Conservation (phyloP, 441 rosid species). For the Sinapis alba region DNA sequence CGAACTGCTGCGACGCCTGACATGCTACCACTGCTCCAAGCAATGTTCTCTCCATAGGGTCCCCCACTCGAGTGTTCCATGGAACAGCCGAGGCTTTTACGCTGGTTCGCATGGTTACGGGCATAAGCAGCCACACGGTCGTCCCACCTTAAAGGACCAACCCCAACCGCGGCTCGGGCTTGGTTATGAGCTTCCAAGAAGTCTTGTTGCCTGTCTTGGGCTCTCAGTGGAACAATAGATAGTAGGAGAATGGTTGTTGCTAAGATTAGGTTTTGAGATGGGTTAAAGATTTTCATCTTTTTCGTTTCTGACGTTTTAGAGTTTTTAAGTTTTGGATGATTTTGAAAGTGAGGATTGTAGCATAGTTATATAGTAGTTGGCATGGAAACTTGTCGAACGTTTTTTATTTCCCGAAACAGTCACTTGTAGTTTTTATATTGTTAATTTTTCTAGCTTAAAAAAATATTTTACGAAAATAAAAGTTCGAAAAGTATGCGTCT, state of each 20-base stretch:
- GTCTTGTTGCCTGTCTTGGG: conserved; percentile 46
- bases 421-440: conserved; percentile 21
- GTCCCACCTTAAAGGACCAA: conserved; percentile 38
- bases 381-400: conserved; percentile 1
- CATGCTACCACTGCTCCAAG: conserved; percentile 31
- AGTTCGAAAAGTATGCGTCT: neutral
- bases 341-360: conserved; percentile 2
- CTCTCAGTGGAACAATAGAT: conserved; percentile 17
- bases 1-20: conserved; percentile 36
- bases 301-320: neutral
- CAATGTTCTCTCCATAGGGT: conserved; percentile 37
- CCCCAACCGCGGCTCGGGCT: conserved; percentile 40
- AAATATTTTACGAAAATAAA: neutral
- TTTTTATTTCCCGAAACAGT: neutral
- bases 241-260: conserved; percentile 23
- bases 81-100: conserved; percentile 26
- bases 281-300: conserved; percentile 31
- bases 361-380: conserved; percentile 26
- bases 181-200: conserved; percentile 37
- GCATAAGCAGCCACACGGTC: conserved; percentile 31
- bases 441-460: neutral
- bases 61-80: conserved; percentile 32
- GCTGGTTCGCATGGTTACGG: conserved; percentile 36
- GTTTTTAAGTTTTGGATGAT: neutral
- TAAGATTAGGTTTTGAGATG: conserved; percentile 13